Evolutionary conservation across 306 rosid genomes (phyloP).

Genomic region (Hylodesmum podocarpum): DNA sequence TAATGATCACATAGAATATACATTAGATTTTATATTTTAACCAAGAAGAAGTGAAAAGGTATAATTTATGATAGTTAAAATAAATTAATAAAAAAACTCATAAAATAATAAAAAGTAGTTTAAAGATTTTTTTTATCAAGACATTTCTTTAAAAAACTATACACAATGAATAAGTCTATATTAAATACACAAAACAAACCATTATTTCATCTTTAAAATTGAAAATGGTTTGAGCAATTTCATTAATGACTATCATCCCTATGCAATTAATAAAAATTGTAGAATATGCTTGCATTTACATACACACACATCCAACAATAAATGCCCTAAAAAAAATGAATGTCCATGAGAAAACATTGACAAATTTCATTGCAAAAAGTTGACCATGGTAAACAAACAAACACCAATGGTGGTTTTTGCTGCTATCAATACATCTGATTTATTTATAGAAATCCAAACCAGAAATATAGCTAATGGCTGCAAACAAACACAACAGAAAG

Average conservation of each 20-base stretch:
- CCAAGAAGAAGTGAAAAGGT: no score
- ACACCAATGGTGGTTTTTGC: neutral
- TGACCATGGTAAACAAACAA: neutral
- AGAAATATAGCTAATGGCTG: neutral
- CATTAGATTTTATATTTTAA: no score
- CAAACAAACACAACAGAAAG: neutral
- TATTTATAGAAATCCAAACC: neutral
- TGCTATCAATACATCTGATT: neutral
- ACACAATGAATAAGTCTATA: neutral
- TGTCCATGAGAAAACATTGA: neutral
- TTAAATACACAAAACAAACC: neutral
- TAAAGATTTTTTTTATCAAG: neutral
- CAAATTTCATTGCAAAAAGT: neutral
- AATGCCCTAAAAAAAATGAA: neutral
- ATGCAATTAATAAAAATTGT: neutral
- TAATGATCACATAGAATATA: no score
- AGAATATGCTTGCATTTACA: neutral
- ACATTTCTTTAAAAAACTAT: neutral
- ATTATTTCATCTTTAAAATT: neutral
- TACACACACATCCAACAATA: neutral
- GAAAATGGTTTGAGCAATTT: neutral
- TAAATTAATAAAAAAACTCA: neutral
- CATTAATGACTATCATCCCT: neutral
- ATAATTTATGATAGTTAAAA: no score
- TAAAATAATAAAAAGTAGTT: neutral